Conservation (phyloP, 2,329 filamentous ascomycete species). For the Cryphonectria nitschkei region DNA sequence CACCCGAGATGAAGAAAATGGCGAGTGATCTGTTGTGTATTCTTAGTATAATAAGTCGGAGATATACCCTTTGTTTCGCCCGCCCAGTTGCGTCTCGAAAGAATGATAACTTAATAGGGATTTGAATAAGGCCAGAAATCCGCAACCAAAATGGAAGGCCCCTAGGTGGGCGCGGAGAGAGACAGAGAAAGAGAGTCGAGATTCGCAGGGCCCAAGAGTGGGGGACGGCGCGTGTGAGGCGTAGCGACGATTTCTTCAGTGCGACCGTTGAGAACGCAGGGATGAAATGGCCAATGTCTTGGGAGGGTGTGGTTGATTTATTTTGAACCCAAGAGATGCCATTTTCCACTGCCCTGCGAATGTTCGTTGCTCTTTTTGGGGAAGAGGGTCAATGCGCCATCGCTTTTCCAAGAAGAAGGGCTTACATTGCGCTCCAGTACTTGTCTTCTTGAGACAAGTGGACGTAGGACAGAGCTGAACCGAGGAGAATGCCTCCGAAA, state of each 20-base stretch:
- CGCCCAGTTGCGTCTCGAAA: not conserved
- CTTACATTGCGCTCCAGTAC: slow-evolving; percentile 9
- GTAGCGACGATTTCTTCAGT: not conserved
- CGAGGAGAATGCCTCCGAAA: slow-evolving; percentile 9
- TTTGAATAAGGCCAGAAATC: not conserved
- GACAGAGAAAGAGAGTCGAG: not conserved
- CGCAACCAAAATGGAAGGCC: not conserved
- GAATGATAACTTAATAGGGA: not conserved
- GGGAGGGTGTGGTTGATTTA: not conserved
- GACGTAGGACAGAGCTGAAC: slow-evolving; percentile 15
- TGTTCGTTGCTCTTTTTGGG: not conserved
- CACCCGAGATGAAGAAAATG: slow-evolving; percentile 10
- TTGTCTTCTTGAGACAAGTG: slow-evolving; percentile 1
- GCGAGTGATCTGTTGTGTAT: slow-evolving; percentile 4
- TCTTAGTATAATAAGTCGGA: not conserved
- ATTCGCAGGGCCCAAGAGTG: not conserved
- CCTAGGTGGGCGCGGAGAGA: not conserved
- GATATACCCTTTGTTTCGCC: no score
- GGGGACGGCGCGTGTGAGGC: not conserved
- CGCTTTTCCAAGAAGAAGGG: not conserved
- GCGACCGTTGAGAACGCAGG: not conserved
- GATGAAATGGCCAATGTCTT: not conserved
- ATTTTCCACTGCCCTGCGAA: not conserved
- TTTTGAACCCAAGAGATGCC: not conserved
- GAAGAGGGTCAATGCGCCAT: not conserved